Conservation (phyloP, 768 basidiomycete species). For the Krasilnikovozyma curviuscula region DNA sequence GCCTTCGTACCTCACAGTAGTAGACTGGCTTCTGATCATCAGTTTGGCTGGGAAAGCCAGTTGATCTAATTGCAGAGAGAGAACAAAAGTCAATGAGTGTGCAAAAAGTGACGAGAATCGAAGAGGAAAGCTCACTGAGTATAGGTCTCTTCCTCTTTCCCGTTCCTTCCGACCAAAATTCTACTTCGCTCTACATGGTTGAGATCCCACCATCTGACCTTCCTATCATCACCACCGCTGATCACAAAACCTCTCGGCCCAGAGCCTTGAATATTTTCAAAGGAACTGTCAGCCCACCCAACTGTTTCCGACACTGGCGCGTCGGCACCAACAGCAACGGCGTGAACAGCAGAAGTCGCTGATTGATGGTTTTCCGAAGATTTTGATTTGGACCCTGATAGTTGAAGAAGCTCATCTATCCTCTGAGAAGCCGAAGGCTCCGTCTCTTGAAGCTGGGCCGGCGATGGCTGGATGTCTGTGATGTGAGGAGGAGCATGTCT, state of each 20-base stretch:
- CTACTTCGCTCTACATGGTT: constrained; percentile 49
- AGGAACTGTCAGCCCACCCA: constrained; percentile 32
- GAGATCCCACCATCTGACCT: constrained; percentile 75
- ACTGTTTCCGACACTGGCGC: constrained; percentile 31
- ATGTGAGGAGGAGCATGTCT: neutral
- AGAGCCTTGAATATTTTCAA: constrained; percentile 9
- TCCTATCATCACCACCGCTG: constrained; percentile 76
- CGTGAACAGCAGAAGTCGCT: constrained; percentile 11
- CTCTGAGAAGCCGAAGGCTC: constrained; percentile 3
- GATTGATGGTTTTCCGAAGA: neutral
- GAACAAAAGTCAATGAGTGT: neutral
- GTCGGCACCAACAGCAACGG: constrained; percentile 12
- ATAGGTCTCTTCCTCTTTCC: constrained; percentile 52
- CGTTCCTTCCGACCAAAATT: constrained; percentile 58
- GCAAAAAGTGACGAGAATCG: constrained; percentile 13
- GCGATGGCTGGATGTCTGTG: too few species aligned
- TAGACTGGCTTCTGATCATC: constrained; percentile 8
- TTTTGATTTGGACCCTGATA: constrained; percentile 4
- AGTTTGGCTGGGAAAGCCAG: neutral
- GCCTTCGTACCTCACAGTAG: too few species aligned
- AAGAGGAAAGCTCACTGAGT: constrained; percentile 38
- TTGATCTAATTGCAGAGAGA: neutral
- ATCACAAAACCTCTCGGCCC: constrained; percentile 49
- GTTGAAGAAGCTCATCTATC: neutral
- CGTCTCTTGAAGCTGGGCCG: constrained; percentile 4